phyloP scores from a whole-genome alignment of 2,329 filamentous ascomycete genomes.

The Cladosporium cucumerinum region DNA sequence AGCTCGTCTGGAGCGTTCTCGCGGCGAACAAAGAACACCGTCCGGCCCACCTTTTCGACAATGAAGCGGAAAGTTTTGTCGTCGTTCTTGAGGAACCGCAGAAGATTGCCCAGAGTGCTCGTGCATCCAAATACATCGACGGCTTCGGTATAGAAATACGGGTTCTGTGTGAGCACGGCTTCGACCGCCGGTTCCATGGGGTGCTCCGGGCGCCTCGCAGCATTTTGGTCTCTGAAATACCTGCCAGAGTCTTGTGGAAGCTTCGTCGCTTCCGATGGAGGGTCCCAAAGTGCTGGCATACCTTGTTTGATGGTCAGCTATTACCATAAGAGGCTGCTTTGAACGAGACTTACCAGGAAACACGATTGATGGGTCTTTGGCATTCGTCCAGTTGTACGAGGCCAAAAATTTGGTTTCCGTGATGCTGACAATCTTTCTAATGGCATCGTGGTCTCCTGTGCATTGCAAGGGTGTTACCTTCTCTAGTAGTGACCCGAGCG shows the following conservation, averaged over 20 bases:
- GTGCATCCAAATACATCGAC: conserved; percentile 60
- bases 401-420: conserved; percentile 39
- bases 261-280: conserved; percentile 33
- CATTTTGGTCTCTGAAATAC: conserved; percentile 56
- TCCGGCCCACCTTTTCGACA: conserved; percentile 54
- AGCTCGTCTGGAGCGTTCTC: conserved; percentile 58
- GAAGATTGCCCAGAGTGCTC: conserved; percentile 59
- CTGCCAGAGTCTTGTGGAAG: conserved; percentile 47
- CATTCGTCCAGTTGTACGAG: conserved; percentile 53
- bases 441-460: too few species aligned
- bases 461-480: too few species aligned
- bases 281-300: conserved; percentile 51
- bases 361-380: conserved; percentile 39
- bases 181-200: conserved; percentile 51
- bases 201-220: conserved; percentile 48
- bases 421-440: too few species aligned
- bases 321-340: too few species aligned
- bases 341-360: conserved; percentile 45
- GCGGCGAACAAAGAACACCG: conserved; percentile 61
- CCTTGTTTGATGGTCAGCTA: too few species aligned
- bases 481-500: too few species aligned
- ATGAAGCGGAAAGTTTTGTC: conserved; percentile 56
- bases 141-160: conserved; percentile 32
- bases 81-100: conserved; percentile 49
- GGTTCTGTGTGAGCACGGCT: conserved; percentile 41